phyloP scores from a whole-genome alignment of 225 moss, liverwort and hornwort species.

The Neckera pumila region DNA sequence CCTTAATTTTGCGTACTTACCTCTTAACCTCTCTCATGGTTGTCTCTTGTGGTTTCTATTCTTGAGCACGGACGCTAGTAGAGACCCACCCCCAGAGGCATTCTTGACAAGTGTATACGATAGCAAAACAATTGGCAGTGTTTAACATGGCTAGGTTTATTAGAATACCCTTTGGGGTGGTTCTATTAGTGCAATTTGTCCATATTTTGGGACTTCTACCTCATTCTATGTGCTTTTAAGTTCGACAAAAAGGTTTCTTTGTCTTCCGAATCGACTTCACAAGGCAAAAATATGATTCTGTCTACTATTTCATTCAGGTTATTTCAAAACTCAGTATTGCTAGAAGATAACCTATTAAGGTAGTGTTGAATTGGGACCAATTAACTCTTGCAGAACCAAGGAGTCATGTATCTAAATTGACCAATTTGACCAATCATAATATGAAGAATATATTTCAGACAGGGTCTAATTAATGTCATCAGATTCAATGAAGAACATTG shows the following conservation, averaged over 20 bases:
- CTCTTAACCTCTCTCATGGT: background rate
- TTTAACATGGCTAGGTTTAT: background rate
- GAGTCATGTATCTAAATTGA: background rate
- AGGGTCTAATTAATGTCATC: background rate
- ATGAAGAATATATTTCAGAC: background rate
- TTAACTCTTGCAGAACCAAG: background rate
- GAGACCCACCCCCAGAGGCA: background rate
- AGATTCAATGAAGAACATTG: background rate
- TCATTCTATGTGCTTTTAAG: background rate
- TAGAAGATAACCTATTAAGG: background rate
- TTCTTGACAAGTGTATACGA: background rate
- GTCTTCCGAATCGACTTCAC: background rate
- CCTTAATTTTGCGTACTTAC: slow-evolving; percentile 51
- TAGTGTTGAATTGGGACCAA: background rate
- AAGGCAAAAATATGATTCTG: background rate
- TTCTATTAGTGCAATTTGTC: background rate
- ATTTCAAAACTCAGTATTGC: background rate
- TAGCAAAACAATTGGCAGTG: background rate
- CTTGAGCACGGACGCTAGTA: background rate
- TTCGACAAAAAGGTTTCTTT: background rate
- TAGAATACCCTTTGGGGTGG: background rate
- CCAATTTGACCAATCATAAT: background rate
- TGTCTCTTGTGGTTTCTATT: background rate
- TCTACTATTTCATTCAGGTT: background rate
- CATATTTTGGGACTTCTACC: background rate